phyloP scores from a whole-genome alignment of 345 rosid species.

The Dipteronia sinensis region DNA sequence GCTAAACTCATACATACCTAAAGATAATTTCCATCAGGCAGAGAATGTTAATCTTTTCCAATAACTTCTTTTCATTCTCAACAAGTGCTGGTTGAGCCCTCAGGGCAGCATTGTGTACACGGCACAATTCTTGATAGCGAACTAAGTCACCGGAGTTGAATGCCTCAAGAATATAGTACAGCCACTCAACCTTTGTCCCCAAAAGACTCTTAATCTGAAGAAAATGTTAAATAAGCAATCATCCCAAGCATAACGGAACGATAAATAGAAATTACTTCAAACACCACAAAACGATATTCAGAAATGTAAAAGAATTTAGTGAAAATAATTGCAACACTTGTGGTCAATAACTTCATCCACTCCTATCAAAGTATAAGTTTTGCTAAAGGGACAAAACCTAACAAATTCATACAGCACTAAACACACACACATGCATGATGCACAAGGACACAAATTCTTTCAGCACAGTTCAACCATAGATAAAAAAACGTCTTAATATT shows the following conservation, averaged over 20 bases:
- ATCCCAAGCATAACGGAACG: conserved; percentile 2
- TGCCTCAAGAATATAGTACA: conserved; percentile 91
- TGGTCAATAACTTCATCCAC: background rate
- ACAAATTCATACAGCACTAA: background rate
- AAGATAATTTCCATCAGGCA: conserved; percentile 98
- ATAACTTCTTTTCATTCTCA: conserved; percentile 81
- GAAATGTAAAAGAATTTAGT: conserved; percentile 1
- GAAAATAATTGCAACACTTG: background rate
- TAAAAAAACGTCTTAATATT: too few species aligned
- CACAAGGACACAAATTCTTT: background rate
- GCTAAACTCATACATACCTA: conserved; percentile 50
- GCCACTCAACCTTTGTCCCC: conserved; percentile 94
- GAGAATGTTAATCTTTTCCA: conserved; percentile 97
- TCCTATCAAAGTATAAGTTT: background rate
- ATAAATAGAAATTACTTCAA: background rate
- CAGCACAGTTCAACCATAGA: background rate
- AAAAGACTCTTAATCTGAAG: conserved; percentile 86
- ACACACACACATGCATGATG: background rate
- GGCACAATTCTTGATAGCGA: conserved; percentile 86
- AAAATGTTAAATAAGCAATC: conserved; percentile 19
- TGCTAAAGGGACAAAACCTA: background rate
- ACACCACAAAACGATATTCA: conserved; percentile 8
- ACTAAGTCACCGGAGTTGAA: conserved; percentile 87
- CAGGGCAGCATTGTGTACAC: conserved; percentile 75
- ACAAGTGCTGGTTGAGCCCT: conserved; percentile 94